Evolutionary conservation across 2,329 filamentous ascomycete species (phyloP).

Genomic region (Paracoccidioides lutzii): DNA sequence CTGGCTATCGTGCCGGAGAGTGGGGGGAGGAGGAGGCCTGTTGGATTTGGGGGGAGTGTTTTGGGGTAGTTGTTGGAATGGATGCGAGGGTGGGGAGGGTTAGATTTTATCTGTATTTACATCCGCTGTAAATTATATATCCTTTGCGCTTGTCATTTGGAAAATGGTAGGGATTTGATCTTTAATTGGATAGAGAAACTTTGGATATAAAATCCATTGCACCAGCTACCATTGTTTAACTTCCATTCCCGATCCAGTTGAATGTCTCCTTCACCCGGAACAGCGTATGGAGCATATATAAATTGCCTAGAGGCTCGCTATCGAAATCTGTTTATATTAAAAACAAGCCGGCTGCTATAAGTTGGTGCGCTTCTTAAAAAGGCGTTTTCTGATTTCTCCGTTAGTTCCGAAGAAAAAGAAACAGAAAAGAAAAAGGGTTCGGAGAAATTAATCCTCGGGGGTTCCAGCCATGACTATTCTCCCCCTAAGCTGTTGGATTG

Average conservation of each 20-base stretch:
- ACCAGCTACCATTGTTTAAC: background rate
- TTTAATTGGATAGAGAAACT: background rate
- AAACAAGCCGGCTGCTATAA: background rate
- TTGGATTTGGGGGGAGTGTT: constrained; percentile 73
- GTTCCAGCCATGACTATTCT: no score
- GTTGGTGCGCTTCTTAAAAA: no score
- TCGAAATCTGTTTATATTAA: background rate
- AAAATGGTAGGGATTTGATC: background rate
- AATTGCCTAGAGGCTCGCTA: background rate
- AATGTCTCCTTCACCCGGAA: background rate
- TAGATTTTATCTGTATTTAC: background rate
- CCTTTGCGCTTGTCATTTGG: background rate
- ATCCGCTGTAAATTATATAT: background rate
- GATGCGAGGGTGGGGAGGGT: background rate
- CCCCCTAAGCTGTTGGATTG: no score
- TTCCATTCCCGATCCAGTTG: background rate
- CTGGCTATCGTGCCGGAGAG: constrained; percentile 82
- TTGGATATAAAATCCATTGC: no score
- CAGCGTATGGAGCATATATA: background rate
- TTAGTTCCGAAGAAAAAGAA: no score
- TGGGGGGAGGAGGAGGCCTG: constrained; percentile 58
- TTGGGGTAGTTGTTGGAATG: constrained; percentile 5
- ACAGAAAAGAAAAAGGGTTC: no score
- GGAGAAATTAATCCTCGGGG: no score
- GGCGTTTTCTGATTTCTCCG: no score